phyloP scores from a whole-genome alignment of 257 asterid genomes.

The Solanum commersonii region DNA sequence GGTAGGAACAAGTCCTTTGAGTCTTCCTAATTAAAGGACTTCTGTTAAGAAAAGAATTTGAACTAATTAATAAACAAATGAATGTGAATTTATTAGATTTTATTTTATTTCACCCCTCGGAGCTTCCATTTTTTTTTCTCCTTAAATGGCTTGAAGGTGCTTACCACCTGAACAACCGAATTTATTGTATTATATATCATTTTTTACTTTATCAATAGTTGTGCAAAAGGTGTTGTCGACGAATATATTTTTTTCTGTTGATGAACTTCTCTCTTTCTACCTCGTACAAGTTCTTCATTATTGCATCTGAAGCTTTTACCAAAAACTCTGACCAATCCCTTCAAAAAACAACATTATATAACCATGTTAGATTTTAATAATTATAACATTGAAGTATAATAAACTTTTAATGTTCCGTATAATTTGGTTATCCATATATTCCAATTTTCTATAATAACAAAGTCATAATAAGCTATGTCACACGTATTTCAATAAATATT shows the following conservation, averaged over 20 bases:
- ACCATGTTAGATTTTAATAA: not conserved
- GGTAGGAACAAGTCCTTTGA: not conserved
- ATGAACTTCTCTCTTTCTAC: conserved; percentile 34
- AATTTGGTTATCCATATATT: not conserved
- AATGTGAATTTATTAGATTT: not conserved
- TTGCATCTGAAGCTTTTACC: conserved; percentile 49
- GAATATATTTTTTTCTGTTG: not conserved
- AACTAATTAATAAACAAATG: not conserved
- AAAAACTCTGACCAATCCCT: conserved; percentile 83
- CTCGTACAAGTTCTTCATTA: conserved; percentile 66
- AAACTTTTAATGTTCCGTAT: too few relatives aligned
- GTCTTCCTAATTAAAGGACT: not conserved
- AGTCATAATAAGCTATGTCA: not conserved
- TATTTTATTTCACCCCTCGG: not conserved
- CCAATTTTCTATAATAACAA: not conserved
- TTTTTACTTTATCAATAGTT: not conserved
- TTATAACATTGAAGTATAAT: not conserved
- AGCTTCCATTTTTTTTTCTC: not conserved
- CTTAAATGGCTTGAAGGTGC: not conserved
- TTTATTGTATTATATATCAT: not conserved
- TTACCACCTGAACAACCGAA: not conserved
- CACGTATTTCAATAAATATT: not conserved
- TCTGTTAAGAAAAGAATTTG: not conserved
- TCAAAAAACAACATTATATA: not conserved
- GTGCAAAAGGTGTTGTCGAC: not conserved